Evolutionary conservation across 345 rosid species (phyloP).

Genomic region (Murraya paniculata): DNA sequence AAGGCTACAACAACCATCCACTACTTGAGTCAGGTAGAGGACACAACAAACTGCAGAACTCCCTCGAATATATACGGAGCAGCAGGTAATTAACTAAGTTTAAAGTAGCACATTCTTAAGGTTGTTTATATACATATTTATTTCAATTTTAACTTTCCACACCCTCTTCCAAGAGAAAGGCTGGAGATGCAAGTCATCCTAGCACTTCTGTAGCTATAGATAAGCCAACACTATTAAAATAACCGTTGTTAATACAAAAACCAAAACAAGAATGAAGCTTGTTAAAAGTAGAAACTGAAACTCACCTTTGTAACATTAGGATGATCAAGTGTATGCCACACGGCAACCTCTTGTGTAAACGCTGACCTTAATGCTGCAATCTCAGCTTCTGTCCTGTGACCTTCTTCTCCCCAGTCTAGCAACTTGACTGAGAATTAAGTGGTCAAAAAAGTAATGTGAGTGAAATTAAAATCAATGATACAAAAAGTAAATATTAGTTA

Average conservation of each 20-base stretch:
- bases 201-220: not conserved
- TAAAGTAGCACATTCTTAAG: not conserved
- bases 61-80: not conserved
- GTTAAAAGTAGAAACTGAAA: constrained; percentile 15
- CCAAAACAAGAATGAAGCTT: not conserved
- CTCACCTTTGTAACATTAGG: constrained; percentile 96
- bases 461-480: constrained; percentile 7
- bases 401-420: constrained; percentile 99
- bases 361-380: constrained; percentile 73
- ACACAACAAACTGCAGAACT: not conserved
- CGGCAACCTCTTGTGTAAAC: constrained; percentile 92
- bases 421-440: constrained; percentile 61
- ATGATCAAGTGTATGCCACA: constrained; percentile 97
- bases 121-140: not conserved
- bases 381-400: constrained; percentile 93
- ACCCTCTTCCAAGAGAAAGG: not conserved
- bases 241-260: not conserved
- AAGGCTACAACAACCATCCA: not conserved
- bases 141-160: not conserved
- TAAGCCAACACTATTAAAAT: not conserved
- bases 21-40: not conserved
- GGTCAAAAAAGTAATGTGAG: constrained; percentile 6
- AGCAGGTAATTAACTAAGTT: not conserved
- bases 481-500: not conserved
- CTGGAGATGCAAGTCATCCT: not conserved